Conservation (phyloP, 2,329 filamentous ascomycete genomes). For the Alternaria tenuissima region DNA sequence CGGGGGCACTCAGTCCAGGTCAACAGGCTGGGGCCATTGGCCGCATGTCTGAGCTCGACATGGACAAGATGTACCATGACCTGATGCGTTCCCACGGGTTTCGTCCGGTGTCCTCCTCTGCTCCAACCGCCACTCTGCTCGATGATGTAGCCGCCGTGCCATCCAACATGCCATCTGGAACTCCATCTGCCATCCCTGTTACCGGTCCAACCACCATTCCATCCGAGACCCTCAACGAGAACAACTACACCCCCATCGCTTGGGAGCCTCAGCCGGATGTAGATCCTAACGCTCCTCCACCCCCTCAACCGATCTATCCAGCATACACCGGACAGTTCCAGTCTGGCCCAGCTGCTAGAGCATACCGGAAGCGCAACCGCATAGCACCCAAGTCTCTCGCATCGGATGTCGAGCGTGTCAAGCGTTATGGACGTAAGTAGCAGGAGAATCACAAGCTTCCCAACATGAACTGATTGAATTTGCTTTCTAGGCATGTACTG, state of each 20-base stretch:
- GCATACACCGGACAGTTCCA: slow-evolving; percentile 28
- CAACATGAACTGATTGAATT: slow-evolving; percentile 5
- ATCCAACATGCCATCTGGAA: neutral
- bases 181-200: neutral
- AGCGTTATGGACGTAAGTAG: slow-evolving; percentile 30
- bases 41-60: neutral
- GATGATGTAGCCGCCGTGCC: neutral
- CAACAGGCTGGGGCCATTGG: neutral
- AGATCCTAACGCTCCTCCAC: neutral
- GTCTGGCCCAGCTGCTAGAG: slow-evolving; percentile 26
- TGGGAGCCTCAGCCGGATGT: neutral
- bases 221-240: neutral
- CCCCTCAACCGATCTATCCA: slow-evolving; percentile 21
- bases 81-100: slow-evolving; percentile 3
- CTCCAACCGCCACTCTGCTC: neutral
- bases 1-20: neutral
- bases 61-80: neutral
- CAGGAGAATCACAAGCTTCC: neutral
- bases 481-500: slow-evolving; percentile 32
- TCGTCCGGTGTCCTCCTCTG: neutral
- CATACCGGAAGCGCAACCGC: slow-evolving; percentile 27
- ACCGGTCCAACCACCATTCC: neutral
- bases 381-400: slow-evolving; percentile 21
- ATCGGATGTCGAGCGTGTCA: slow-evolving; percentile 31
- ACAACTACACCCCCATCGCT: slow-evolving; percentile 7